phyloP scores from a whole-genome alignment of 108 stramenopile species.

The Heterococcus sp. region DNA sequence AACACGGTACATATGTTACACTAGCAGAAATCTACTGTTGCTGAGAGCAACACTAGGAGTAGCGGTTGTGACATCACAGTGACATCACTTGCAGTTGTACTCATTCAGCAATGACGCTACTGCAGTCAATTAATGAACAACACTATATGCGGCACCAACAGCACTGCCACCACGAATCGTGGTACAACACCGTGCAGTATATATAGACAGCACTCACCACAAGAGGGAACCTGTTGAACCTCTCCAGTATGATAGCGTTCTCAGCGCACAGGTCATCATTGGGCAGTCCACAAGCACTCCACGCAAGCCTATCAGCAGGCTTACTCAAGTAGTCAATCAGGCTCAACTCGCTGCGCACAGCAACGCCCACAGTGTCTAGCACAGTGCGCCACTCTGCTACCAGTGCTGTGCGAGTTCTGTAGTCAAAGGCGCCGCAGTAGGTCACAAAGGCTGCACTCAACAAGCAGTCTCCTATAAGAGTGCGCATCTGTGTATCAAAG shows the following conservation, averaged over 20 bases:
- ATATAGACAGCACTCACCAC: not conserved
- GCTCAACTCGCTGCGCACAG: slow-evolving; percentile 72
- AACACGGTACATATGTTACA: too few species aligned
- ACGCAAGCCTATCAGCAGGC: slow-evolving; percentile 75
- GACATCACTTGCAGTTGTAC: too few species aligned
- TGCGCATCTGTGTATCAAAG: slow-evolving; percentile 75
- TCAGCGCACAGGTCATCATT: slow-evolving; percentile 82
- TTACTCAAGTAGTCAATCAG: slow-evolving; percentile 80
- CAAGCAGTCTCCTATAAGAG: slow-evolving; percentile 84
- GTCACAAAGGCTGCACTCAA: slow-evolving; percentile 88
- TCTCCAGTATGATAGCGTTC: slow-evolving; percentile 89
- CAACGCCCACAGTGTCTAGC: slow-evolving; percentile 74
- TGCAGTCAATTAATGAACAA: too few species aligned
- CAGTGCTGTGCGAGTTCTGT: slow-evolving; percentile 47
- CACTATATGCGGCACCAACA: too few species aligned
- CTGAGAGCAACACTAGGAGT: too few species aligned
- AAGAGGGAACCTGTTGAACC: slow-evolving; percentile 45
- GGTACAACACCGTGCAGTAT: too few species aligned
- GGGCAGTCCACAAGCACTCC: slow-evolving; percentile 85
- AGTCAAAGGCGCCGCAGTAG: slow-evolving; percentile 88
- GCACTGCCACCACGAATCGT: too few species aligned
- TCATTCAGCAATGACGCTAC: too few species aligned
- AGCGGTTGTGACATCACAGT: too few species aligned
- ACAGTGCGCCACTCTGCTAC: not conserved
- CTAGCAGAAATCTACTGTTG: too few species aligned